A percentile compares a stretch with the other conserved stretches of the same genome.
Evolutionary conservation across 2,329 filamentous ascomycete species (phyloP).

Genomic region (Mariannaea sp.): DNA sequence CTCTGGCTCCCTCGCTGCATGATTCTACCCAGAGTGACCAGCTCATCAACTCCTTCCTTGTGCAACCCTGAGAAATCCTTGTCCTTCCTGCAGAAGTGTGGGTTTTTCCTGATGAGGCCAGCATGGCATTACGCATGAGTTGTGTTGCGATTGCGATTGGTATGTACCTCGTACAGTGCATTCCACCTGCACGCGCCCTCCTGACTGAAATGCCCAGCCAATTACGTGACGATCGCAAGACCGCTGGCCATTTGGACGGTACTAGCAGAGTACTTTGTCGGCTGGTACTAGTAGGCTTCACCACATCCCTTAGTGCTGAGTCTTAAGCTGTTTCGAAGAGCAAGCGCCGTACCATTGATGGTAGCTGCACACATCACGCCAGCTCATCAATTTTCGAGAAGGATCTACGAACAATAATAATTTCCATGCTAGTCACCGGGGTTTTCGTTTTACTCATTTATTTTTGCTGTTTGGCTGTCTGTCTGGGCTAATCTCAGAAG

Average conservation of each 20-base stretch:
- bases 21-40: not conserved
- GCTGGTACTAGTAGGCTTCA: not conserved
- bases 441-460: no score
- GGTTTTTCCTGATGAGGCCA: conserved; percentile 20
- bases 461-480: no score
- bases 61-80: conserved; percentile 17
- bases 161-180: no score
- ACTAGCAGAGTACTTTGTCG: no score
- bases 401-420: not conserved
- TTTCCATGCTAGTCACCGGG: not conserved
- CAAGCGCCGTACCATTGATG: conserved; percentile 25
- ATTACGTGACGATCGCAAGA: conserved; percentile 23
- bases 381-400: not conserved
- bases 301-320: conserved; percentile 6
- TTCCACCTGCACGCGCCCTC: conserved; percentile 11
- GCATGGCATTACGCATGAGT: conserved; percentile 21
- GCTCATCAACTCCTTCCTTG: not conserved
- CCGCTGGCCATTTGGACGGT: no score
- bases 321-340: conserved; percentile 1
- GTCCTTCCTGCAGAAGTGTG: conserved; percentile 3
- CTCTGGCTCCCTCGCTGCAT: not conserved
- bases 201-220: conserved; percentile 14
- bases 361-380: not conserved
- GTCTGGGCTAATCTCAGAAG: no score
- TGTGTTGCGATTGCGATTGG: conserved; percentile 19